These are phyloP conservation scores for slime mould (Dictyostelium discoideum) DNA, from an alignment of 78 protist species.

Conservation along the genomic window DNA sequence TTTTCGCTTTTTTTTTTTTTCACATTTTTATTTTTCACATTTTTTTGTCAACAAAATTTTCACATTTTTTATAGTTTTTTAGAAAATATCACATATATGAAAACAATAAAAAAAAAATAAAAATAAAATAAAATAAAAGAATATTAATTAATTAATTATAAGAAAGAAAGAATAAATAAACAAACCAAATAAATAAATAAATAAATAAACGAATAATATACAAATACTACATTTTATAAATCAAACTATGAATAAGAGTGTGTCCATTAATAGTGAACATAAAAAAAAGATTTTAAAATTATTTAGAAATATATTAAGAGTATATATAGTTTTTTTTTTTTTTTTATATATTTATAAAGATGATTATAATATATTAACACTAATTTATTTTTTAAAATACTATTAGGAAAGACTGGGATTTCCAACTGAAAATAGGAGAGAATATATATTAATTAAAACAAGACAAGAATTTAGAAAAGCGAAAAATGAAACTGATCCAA, in stretches of 20 bases:
- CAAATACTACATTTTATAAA: background rate
- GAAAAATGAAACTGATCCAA: constrained; percentile 28
- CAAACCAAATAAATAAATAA: background rate
- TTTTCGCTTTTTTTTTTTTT: too few relatives aligned
- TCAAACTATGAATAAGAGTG: background rate
- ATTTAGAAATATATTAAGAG: constrained; percentile 64
- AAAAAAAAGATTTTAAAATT: constrained; percentile 35
- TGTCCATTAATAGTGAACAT: background rate
- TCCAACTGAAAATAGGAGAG: constrained; percentile 73
- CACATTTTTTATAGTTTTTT: too few relatives aligned
- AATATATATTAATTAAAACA: constrained; percentile 61
- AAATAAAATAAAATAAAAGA: too few relatives aligned
- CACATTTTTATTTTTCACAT: too few relatives aligned
- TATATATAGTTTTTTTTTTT: background rate
- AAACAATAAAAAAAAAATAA: too few relatives aligned
- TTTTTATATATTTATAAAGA: background rate
- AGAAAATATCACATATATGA: too few relatives aligned
- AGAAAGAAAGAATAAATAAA: background rate
- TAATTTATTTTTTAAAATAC: background rate
- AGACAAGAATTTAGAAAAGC: constrained; percentile 60
- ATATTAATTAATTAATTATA: too few relatives aligned
- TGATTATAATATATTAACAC: background rate
- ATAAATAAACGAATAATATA: background rate
- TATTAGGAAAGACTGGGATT: constrained; percentile 54
- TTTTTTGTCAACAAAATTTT: too few relatives aligned